Base-by-base conservation (phyloP, 2,329 filamentous ascomycete species). In the Aureobasidium sp. region DNA sequence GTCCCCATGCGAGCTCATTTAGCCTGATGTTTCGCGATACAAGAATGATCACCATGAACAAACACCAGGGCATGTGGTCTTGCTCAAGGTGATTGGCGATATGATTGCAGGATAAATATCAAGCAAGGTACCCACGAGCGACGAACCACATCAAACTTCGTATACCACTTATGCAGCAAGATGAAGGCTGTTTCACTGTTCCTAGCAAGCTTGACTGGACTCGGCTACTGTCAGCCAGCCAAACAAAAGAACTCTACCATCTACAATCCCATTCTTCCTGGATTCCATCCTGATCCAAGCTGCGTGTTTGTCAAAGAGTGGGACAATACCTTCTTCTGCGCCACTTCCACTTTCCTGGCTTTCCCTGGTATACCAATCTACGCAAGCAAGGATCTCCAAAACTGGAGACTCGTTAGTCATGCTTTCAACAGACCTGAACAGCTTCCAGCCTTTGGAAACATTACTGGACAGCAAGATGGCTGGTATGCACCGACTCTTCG, bases 331-430 rank as follows among this genome's bases (percentile, higher is more conserved):
- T 78, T 76, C 66, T 80, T 78, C 68, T 77, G 77, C 57, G 76
- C 75, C 1, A 73, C 73, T 2, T 78, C 77, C 1, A 76, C 73
- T n/a, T 80, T 80, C 67, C 70, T 75, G 56, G 71, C 73, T 1
- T 79, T 77, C 50, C 78, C 78, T 0, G 78, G 78, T 0, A 69
- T 79, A 1, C 77, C 78, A 0, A 70, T 81, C 26, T 75, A 80
- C 62, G 74, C 74, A 6, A 76, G 73, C 63, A 75, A 73, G 51
- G 76, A 80, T 64, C 67, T 80, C n/a, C 66, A 71, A 23, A 73
- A 74, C 59, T 80, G 77, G 76, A 72, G 69, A 15, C 67, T 74
- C 13, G 69, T 72, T 32, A 70, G 71, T 46, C 69, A 76, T 68
- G 74, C 66, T 1, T 67, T 73, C 56, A 73, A 70, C 66, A 69